A percentile compares a stretch with the other conserved stretches of the same genome.
phyloP scores from a whole-genome alignment of 2,329 filamentous ascomycete genomes.

The Endocalyx cinctus region DNA sequence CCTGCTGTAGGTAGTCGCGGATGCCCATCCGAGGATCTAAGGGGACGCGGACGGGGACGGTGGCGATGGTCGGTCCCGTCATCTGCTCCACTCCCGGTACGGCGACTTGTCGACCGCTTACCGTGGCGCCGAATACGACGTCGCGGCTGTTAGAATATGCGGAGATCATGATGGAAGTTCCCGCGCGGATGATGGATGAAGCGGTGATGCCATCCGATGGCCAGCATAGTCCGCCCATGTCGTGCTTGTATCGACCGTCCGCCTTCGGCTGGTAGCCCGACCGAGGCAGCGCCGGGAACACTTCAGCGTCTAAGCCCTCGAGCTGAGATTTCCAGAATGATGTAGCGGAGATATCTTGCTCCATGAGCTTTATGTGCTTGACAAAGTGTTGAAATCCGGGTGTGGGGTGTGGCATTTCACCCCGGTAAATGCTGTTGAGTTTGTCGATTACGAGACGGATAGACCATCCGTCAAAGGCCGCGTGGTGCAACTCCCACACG shows the following conservation, averaged over 20 bases:
- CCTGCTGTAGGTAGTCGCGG: conserved; percentile 35
- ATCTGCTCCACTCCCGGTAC: conserved; percentile 15
- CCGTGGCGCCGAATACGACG: conserved; percentile 36
- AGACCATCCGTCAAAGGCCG: conserved; percentile 30
- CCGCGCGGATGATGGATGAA: conserved; percentile 33
- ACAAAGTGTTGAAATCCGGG: conserved; percentile 5
- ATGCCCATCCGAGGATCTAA: conserved; percentile 24
- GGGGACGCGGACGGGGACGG: conserved; percentile 34
- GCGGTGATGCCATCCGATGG: conserved; percentile 28
- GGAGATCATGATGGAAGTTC: conserved; percentile 34
- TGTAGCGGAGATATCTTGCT: conserved; percentile 9
- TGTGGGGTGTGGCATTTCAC: conserved; percentile 8
- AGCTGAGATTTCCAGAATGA: conserved; percentile 20
- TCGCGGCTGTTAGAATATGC: conserved; percentile 31
- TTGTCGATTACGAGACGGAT: conserved; percentile 10
- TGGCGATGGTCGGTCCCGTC: conserved; percentile 31
- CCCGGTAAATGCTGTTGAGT: conserved; percentile 8
- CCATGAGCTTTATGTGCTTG: conserved; percentile 3
- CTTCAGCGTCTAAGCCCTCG: conserved; percentile 5
- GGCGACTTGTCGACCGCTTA: conserved; percentile 29
- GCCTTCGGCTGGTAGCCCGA: conserved; percentile 18
- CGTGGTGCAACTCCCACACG: conserved; percentile 26
- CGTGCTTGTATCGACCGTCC: conserved; percentile 11
- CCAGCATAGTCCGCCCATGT: neutral
- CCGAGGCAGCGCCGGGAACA: no score